phyloP scores from a whole-genome alignment of 2,329 filamentous ascomycete species.

The Myriosclerotinia scirpicola region DNA sequence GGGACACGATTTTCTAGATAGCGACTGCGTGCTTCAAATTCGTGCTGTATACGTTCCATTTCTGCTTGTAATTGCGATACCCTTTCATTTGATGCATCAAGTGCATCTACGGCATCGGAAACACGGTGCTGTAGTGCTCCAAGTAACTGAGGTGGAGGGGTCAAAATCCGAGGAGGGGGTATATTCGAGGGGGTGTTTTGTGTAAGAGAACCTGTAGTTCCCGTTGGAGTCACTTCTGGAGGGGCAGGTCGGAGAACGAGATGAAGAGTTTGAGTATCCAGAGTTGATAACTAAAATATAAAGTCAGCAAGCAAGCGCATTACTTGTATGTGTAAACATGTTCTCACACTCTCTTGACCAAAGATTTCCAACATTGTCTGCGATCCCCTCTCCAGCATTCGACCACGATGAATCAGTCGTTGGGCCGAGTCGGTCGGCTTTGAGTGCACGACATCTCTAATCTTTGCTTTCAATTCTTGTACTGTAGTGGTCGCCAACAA shows the following conservation, averaged over 20 bases:
- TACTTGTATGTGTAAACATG: not conserved
- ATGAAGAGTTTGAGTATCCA: conserved; percentile 54
- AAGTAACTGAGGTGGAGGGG: conserved; percentile 27
- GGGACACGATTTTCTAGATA: conserved; percentile 20
- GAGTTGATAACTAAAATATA: conserved; percentile 44
- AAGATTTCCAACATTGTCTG: conserved; percentile 59
- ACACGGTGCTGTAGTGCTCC: conserved; percentile 35
- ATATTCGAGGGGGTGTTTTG: conserved; percentile 10
- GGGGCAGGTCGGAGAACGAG: conserved; percentile 50
- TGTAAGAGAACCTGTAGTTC: conserved; percentile 16
- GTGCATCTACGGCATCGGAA: conserved; percentile 28
- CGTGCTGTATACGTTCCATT: conserved; percentile 45
- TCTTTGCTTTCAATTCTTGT: conserved; percentile 57
- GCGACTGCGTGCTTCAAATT: conserved; percentile 35
- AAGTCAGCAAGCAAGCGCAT: conserved; percentile 25
- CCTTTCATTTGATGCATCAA: conserved; percentile 43
- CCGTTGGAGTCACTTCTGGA: conserved; percentile 26
- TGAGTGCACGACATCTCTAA: conserved; percentile 52
- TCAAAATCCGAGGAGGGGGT: not conserved
- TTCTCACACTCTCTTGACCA: conserved; percentile 48
- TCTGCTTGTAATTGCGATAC: conserved; percentile 51
- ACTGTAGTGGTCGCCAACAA: conserved; percentile 54
- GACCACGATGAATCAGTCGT: conserved; percentile 60
- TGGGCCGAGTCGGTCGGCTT: conserved; percentile 56
- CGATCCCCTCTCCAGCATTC: conserved; percentile 53